Base-by-base conservation (phyloP, 2,329 filamentous ascomycete species). In the Colletotrichum sp. region DNA sequence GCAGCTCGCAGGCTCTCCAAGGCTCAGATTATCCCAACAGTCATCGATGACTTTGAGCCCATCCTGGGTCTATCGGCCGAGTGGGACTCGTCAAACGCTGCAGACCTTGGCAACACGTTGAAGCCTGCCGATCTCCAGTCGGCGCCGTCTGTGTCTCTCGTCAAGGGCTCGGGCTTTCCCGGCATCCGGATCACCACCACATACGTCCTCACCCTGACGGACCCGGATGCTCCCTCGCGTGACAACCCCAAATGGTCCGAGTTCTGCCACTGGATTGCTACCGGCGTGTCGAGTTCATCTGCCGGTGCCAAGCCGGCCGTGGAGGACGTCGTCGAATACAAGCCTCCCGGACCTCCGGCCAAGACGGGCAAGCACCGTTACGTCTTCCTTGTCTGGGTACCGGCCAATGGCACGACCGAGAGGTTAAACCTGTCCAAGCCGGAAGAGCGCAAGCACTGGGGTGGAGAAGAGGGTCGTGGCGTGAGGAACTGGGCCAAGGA, bases 241-340 rank as follows among this genome's bases (percentile, higher is more conserved):
- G 80, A 85, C 55, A 79, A 88, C 71, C 86, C 86, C 4, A 83
- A 85, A 72, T 87, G 85, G 85, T 84, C 85, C 8, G 87, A 88
- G 80, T 83, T 87, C 79, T 88, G 86, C 76, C 87, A 88, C 79
- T 88, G 86, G 85, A 84, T 88, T 63, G 83, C 84, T 5, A 84
- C 84, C 1, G 82, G 82, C 26, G 44, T 71, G 9, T 79, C 80
- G 2, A 74, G 80, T 2, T 77, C 78, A 5, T 79, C 78, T 12
- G 49, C 39, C 8, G 71, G 76, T 3, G 52, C 81, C n/a, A 68
- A 78, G 10, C 57, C 80, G 21, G 76, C 76, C 8, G 78, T 86
- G 8, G 74, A 82, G 21, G 83, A 86, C n/a, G 76, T 88, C 18
- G 80, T 87, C 59, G 78, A 83, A 16, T 88, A 87, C 79, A 85